Evolutionary conservation across 2,329 filamentous ascomycete genomes (phyloP), one percentile per base, ranked within the genome.

Genomic region (Trichoderma oligosporum): DNA sequence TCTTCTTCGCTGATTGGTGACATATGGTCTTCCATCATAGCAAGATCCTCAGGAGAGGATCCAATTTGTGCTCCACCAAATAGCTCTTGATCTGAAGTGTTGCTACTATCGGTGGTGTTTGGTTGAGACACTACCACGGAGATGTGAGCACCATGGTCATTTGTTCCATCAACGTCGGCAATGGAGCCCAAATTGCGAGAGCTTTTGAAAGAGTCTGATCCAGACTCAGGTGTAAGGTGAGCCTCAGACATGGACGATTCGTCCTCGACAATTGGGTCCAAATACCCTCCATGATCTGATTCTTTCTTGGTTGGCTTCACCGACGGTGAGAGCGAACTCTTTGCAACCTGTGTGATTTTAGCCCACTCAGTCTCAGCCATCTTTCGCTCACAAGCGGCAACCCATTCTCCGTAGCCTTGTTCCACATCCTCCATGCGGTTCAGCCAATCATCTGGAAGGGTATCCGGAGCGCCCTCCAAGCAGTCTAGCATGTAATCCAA

Each of bases 401-500:
- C 84, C 94, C 94, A 99, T 22, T 85, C 81, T 7, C 85, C 83
- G 71, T 93, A 96, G 27, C 86, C 82, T 9, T 80, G 77, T 70
- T 99, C 94, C 4, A 95, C 77, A 0, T 75, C 73, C 70, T 97
- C 94, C 74, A 97, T 87, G 4, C 86, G 82, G 65, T 96, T 90
- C 56, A 97, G 83, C 94, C 93, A 99, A 25, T 76, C 70, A 38
- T 95, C 88, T 0, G 94, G 94, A 8, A 99, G 76, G 0, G 88
- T 90, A 66, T 99, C 94, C 41, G 87, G 80, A 55, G 85, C 80
- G 1, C 91, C 92, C 71, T 97, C 94, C 2, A 97, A 78, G 29
- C 83, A 81, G 71, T 99, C 92, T 12, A 99, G 80, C 82, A 97
- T 91, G 49, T 80, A 83, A 70, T 99, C 94, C 60, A 97, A 78